Evolutionary conservation across 805 yeast genomes (phyloP).

Genomic region (Isabelozyma pseudorhagii): DNA sequence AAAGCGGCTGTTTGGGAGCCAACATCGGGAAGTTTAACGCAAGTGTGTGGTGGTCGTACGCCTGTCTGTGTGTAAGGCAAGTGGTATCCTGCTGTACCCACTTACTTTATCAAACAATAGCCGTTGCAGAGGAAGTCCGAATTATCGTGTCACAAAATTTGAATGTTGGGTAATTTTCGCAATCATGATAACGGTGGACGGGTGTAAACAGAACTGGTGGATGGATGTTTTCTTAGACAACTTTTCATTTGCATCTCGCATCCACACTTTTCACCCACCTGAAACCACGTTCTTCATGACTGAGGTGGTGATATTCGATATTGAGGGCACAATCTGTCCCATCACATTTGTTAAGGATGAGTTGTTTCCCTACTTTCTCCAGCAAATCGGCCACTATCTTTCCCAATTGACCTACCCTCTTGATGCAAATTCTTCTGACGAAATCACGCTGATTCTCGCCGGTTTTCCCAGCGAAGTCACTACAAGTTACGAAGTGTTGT

Average conservation of each 20-base stretch:
- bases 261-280: background rate
- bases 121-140: background rate
- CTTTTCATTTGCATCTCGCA: too few species aligned
- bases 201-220: background rate
- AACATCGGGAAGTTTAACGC: background rate
- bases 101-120: background rate
- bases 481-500: conserved; percentile 27
- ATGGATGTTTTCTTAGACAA: background rate
- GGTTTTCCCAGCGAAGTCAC: conserved; percentile 44
- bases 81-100: background rate
- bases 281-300: conserved; percentile 1
- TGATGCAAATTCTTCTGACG: conserved; percentile 7
- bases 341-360: conserved; percentile 81
- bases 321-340: conserved; percentile 93
- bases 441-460: conserved; percentile 29
- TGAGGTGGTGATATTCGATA: conserved; percentile 53
- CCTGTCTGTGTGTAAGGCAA: too few species aligned
- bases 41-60: background rate
- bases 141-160: background rate
- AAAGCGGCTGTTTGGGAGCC: conserved; percentile 2
- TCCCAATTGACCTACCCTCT: conserved; percentile 30
- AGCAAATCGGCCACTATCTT: conserved; percentile 43
- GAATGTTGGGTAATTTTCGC: background rate
- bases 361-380: conserved; percentile 72
- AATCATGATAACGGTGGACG: background rate